Percentiles rank a stretch among this genome's conserved stretches.
These are phyloP conservation scores for Pythium scleroteichum DNA, from an alignment of 352 stramenopile genomes.

Conservation along the genomic window DNA sequence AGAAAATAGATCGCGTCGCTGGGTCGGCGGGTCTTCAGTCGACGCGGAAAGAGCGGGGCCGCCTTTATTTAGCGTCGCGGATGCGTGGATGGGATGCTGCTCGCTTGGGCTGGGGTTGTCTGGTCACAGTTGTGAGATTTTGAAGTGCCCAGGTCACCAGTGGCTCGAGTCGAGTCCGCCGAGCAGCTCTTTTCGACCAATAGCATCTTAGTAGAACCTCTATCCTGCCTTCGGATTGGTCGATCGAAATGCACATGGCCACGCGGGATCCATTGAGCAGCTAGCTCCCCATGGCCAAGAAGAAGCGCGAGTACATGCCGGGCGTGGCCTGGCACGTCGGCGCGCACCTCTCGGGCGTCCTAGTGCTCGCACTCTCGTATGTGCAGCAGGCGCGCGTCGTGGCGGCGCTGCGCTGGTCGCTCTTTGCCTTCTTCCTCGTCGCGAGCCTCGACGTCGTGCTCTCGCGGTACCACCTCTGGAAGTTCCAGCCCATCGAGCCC, in stretches of 20 bases:
- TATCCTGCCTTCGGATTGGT: conserved; percentile 10
- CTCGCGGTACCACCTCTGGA: conserved; percentile 68
- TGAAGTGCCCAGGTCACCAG: conserved; percentile 22
- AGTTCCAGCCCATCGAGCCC: conserved; percentile 48
- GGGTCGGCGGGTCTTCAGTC: no score
- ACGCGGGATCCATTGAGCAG: conserved; percentile 10
- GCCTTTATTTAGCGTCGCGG: conserved; percentile 25
- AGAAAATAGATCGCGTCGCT: not conserved
- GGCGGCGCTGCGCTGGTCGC: conserved; percentile 36
- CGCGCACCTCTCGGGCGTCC: conserved; percentile 39
- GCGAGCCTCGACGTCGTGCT: conserved; percentile 59
- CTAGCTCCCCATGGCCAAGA: conserved; percentile 15
- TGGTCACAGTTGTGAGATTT: conserved; percentile 29
- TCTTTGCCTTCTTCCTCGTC: conserved; percentile 60
- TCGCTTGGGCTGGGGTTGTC: conserved; percentile 2
- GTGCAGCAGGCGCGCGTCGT: conserved; percentile 42
- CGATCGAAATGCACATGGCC: not conserved
- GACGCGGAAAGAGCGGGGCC: not conserved
- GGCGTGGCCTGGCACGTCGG: conserved; percentile 29
- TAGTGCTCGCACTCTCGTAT: conserved; percentile 52
- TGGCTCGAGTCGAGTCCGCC: not conserved
- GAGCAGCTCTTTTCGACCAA: conserved; percentile 14
- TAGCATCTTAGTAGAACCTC: conserved; percentile 5
- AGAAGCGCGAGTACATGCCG: conserved; percentile 22
- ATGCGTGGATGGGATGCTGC: conserved; percentile 11